These are phyloP conservation scores for Lactarius tabidus DNA, from an alignment of 768 basidiomycete species.

Conservation along the genomic window DNA sequence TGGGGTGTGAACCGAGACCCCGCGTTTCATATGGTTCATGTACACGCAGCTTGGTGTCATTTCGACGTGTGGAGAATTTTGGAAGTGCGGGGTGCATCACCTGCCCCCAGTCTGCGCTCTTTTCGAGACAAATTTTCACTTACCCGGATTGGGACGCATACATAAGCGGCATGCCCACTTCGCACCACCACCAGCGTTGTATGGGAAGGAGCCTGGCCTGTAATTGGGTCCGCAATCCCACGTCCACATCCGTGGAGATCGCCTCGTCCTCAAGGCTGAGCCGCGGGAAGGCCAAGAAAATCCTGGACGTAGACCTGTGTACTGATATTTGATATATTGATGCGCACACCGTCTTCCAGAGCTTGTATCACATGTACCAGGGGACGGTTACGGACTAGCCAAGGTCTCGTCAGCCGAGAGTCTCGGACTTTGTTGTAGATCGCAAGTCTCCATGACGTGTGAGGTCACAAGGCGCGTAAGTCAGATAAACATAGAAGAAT, in stretches of 20 bases:
- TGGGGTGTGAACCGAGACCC: conserved; percentile 1
- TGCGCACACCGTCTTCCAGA: background rate
- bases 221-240: background rate
- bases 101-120: background rate
- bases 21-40: background rate
- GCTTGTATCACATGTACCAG: background rate
- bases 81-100: background rate
- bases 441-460: background rate
- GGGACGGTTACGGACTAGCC: background rate
- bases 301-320: background rate
- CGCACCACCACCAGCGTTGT: background rate
- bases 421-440: conserved; percentile 2
- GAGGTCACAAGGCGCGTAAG: background rate
- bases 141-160: conserved; percentile 7
- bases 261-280: conserved; percentile 3
- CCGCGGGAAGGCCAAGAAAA: background rate
- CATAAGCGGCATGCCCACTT: conserved; percentile 9
- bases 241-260: conserved; percentile 7
- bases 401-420: background rate
- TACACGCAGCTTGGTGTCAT: background rate
- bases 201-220: conserved; percentile 19
- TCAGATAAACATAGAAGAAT: background rate
- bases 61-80: background rate
- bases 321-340: background rate
- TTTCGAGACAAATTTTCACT: background rate